These are phyloP conservation scores for Exserohilum rostratum DNA, from an alignment of 2,329 filamentous ascomycete genomes.

Conservation along the genomic window DNA sequence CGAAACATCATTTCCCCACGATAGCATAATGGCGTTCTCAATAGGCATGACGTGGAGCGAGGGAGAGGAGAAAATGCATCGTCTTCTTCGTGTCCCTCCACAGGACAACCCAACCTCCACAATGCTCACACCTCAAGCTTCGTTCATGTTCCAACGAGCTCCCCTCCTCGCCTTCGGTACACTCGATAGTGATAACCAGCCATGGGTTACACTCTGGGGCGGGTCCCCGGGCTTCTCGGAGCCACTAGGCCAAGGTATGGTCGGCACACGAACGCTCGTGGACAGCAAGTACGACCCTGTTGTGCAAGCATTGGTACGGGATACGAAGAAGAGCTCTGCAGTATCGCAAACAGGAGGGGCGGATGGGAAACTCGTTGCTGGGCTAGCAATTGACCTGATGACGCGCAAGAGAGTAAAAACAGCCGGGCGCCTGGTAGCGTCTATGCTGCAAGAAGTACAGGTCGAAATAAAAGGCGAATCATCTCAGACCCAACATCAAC, in stretches of 20 bases:
- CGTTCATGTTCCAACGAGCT: slow-evolving; percentile 64
- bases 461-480: slow-evolving; percentile 33
- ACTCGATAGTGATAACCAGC: slow-evolving; percentile 67
- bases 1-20: background rate
- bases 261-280: slow-evolving; percentile 68
- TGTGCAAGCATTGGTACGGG: slow-evolving; percentile 64
- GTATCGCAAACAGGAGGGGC: slow-evolving; percentile 29
- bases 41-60: slow-evolving; percentile 63
- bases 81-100: slow-evolving; percentile 63
- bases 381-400: slow-evolving; percentile 67
- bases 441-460: slow-evolving; percentile 55
- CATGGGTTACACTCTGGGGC: slow-evolving; percentile 83
- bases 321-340: slow-evolving; percentile 42
- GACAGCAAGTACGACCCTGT: slow-evolving; percentile 73
- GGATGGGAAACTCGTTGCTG: slow-evolving; percentile 63
- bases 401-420: slow-evolving; percentile 76
- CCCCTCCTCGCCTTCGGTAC: slow-evolving; percentile 77
- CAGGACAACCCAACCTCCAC: slow-evolving; percentile 70
- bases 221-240: slow-evolving; percentile 72
- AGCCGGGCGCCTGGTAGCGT: slow-evolving; percentile 71
- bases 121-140: slow-evolving; percentile 67
- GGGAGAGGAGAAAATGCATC: slow-evolving; percentile 71
- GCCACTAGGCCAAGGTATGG: slow-evolving; percentile 65
- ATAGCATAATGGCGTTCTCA: slow-evolving; percentile 50
- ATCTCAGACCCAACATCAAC: slow-evolving; percentile 39